Base-by-base conservation (phyloP, 2,329 filamentous ascomycete species). In the Colletotrichum horii region DNA sequence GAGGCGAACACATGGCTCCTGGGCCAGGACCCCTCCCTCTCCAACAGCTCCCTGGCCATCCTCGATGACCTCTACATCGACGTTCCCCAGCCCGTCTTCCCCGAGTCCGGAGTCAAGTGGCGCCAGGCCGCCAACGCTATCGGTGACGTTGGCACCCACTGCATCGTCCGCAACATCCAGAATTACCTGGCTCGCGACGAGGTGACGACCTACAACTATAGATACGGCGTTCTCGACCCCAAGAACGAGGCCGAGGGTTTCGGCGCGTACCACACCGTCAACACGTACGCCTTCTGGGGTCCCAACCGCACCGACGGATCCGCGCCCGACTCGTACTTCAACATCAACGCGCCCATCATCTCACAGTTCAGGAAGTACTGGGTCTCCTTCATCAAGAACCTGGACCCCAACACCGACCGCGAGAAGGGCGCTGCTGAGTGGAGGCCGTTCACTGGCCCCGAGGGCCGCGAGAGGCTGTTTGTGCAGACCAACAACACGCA, bases 321-420 rank as follows among this genome's bases (percentile, higher is more conserved):
- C 0, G 83, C 88, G 2, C 93, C 93, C 0, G 80, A 80, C 4
- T 92, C 90, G 62, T 95, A 95, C 78, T 81, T 82, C 9, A 80
- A 84, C 0, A 83, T 83, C 16, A 95, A 95, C 77, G 88, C 85
- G 2, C 80, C 81, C 0, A 91, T 94, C 8, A 87, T 94, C 2
- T 87, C 90, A 0, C 83, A 93, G 0, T 89, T 94, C 32, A 93
- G 95, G 80, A 89, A 87, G 0, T 96, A 95, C 82, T 96, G 93
- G 93, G 91, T 92, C 2, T 94, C 92, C 77, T 96, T 96, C 80
- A 91, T 96, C 76, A 85, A 90, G 30, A 87, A 87, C 1, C 88
- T 91, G 48, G 87, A 96, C 81, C 94, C 94, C 0, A 96, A 96
- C 19, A 73, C 66, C 36, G 83, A 87, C 70, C 87, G 90, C 11